Conservation (phyloP, 225 moss, liverwort and hornwort species). For the Physcomitrellopsis africana region DNA sequence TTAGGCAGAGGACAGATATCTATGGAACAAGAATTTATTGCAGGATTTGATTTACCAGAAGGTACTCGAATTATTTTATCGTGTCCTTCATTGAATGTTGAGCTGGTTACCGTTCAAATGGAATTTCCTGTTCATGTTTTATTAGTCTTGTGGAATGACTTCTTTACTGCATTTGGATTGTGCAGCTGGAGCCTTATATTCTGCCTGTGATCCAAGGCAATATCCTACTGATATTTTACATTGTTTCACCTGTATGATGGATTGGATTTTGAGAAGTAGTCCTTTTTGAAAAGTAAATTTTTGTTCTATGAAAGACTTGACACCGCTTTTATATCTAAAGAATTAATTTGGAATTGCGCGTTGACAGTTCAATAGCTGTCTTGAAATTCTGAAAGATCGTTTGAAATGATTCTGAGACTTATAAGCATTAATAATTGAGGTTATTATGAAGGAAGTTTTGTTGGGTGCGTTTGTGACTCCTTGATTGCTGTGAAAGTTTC, state of each 20-base stretch:
- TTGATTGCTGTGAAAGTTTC: conserved; percentile 73
- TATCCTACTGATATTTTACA: conserved; percentile 63
- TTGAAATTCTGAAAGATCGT: neutral
- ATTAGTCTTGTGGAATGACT: neutral
- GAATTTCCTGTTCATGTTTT: conserved; percentile 3
- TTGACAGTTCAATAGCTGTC: neutral
- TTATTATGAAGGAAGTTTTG: too few species aligned
- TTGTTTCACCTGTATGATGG: conserved; percentile 4
- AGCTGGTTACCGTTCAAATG: neutral
- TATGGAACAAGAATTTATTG: conserved; percentile 87
- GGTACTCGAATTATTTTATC: conserved; percentile 33
- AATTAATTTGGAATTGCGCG: neutral
- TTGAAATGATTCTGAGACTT: conserved; percentile 12
- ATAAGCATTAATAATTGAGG: too few species aligned
- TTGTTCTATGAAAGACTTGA: neutral
- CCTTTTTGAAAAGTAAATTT: conserved; percentile 2
- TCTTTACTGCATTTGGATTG: conserved; percentile 32
- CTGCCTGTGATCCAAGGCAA: conserved; percentile 97
- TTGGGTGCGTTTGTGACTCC: conserved; percentile 16
- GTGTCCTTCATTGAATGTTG: conserved; percentile 13
- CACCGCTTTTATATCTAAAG: neutral
- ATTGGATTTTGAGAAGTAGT: conserved; percentile 2
- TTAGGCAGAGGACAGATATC: conserved; percentile 89
- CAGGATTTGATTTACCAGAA: conserved; percentile 84
- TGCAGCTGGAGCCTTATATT: conserved; percentile 89